phyloP scores from a whole-genome alignment of 345 rosid species.

The Odontarrhena argentea region DNA sequence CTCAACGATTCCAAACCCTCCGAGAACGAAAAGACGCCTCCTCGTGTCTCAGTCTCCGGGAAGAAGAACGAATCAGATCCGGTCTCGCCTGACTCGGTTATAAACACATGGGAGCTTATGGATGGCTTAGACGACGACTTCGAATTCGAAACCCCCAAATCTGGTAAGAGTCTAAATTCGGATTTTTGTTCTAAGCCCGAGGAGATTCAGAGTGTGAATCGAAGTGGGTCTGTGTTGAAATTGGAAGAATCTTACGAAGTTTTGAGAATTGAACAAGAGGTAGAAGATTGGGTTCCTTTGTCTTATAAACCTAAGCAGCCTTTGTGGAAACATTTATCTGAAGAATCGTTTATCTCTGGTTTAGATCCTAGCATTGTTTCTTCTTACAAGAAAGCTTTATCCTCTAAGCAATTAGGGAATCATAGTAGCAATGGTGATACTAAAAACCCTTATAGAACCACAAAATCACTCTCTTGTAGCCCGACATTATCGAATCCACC shows the following conservation, averaged over 20 bases:
- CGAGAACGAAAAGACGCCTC: constrained; percentile 30
- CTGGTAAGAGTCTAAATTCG: constrained; percentile 30
- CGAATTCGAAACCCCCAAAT: constrained; percentile 42
- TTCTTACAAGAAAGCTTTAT: constrained; percentile 66
- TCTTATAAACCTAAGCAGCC: constrained; percentile 49
- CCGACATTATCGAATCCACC: constrained; percentile 20
- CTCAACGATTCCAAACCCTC: constrained; percentile 34
- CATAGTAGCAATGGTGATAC: constrained; percentile 21
- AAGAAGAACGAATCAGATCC: constrained; percentile 30
- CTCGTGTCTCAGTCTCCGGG: constrained; percentile 38
- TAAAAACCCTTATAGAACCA: constrained; percentile 17
- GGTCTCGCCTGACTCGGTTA: constrained; percentile 74
- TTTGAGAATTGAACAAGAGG: constrained; percentile 32
- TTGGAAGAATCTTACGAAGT: constrained; percentile 39
- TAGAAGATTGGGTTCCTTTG: constrained; percentile 41
- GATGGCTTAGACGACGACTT: constrained; percentile 79
- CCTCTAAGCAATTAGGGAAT: constrained; percentile 57
- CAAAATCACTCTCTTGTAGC: constrained; percentile 28
- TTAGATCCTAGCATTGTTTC: constrained; percentile 68
- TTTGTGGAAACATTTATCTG: constrained; percentile 73
- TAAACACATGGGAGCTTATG: constrained; percentile 98
- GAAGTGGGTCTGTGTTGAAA: constrained; percentile 41
- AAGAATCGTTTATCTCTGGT: constrained; percentile 63
- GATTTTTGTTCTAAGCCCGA: constrained; percentile 31
- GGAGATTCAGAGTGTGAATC: constrained; percentile 34